phyloP scores from a whole-genome alignment of 495 filamentous ascomycete species.

The Bacidia gigantensis region DNA sequence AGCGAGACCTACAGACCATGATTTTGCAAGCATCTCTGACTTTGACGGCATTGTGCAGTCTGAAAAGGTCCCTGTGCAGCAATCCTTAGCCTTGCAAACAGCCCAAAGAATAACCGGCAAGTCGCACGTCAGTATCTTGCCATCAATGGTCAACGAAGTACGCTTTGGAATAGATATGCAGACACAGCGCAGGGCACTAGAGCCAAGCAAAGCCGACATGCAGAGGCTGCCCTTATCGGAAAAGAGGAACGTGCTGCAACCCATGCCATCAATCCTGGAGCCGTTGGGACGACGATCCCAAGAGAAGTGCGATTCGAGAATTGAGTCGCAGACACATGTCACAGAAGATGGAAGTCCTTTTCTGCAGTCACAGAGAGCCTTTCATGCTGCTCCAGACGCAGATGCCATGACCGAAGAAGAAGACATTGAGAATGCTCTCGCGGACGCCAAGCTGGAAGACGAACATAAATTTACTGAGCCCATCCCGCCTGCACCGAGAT shows the following conservation, averaged over 20 bases:
- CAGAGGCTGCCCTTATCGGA: too few relatives aligned
- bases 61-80: neutral
- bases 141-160: too few relatives aligned
- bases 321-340: conserved; percentile 22
- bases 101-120: too few relatives aligned
- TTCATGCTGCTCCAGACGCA: neutral
- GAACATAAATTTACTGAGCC: too few relatives aligned
- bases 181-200: too few relatives aligned
- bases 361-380: neutral
- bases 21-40: neutral
- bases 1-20: neutral
- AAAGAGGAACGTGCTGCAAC: neutral
- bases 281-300: neutral
- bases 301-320: neutral
- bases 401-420: neutral
- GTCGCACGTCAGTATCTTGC: too few relatives aligned
- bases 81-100: too few relatives aligned
- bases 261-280: neutral
- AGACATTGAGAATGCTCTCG: neutral
- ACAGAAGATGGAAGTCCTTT: conserved; percentile 23
- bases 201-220: too few relatives aligned
- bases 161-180: too few relatives aligned
- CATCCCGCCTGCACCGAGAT: too few relatives aligned
- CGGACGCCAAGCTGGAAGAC: neutral
- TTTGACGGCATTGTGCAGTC: neutral